Evolutionary conservation across 331 rosid species (phyloP).

Genomic region (Malus hybrid): DNA sequence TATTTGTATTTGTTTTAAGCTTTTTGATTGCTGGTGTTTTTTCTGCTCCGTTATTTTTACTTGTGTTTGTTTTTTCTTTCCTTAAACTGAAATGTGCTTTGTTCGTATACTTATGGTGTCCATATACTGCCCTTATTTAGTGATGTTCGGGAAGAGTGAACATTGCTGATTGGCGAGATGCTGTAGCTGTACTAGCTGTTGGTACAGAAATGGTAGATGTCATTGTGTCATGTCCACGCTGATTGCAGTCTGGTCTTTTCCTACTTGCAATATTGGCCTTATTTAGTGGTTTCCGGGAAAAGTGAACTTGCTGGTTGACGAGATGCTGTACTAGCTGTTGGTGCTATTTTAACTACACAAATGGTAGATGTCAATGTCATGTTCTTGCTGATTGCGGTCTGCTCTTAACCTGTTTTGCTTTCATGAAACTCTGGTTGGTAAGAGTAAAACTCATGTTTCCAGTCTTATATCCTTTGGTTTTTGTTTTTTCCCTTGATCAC

Average conservation of each 20-base stretch:
- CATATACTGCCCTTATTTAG: slow-evolving; percentile 37
- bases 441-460: slow-evolving; percentile 20
- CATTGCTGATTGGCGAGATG: slow-evolving; percentile 44
- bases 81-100: slow-evolving; percentile 8
- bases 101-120: slow-evolving; percentile 19
- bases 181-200: slow-evolving; percentile 35
- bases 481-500: slow-evolving; percentile 8
- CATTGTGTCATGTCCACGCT: slow-evolving; percentile 15
- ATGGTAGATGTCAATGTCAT: slow-evolving; percentile 24
- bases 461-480: slow-evolving; percentile 19
- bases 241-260: slow-evolving; percentile 30
- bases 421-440: slow-evolving; percentile 25
- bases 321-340: slow-evolving; percentile 41
- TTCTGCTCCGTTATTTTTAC: not conserved
- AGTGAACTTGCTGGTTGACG: slow-evolving; percentile 34
- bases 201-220: slow-evolving; percentile 24
- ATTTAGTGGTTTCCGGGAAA: slow-evolving; percentile 41
- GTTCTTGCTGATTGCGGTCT: slow-evolving; percentile 34
- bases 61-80: not conserved
- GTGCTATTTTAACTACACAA: slow-evolving; percentile 24
- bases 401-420: slow-evolving; percentile 20
- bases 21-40: not conserved
- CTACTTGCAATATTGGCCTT: slow-evolving; percentile 8
- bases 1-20: not conserved
- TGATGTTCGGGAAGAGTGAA: slow-evolving; percentile 40